Base-by-base conservation (phyloP, 2,329 filamentous ascomycete genomes). In the Alternaria sp. region DNA sequence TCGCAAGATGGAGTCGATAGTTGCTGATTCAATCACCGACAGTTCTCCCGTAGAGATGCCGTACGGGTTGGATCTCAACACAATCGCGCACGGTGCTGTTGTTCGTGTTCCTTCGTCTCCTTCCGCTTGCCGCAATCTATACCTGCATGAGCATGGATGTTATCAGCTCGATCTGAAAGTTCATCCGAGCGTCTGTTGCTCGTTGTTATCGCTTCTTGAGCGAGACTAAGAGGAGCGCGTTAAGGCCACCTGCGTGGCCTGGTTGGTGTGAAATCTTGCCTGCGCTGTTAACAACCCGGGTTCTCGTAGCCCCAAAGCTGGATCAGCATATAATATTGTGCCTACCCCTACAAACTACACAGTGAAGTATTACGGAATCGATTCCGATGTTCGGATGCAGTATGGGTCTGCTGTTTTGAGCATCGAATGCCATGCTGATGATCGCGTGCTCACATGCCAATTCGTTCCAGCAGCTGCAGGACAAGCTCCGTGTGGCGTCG, bases 401-500 rank as follows among this genome's bases (percentile, higher is more conserved):
- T 36, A 36, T 36, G 12, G 6, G 12, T 14, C 14, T 36, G 12
- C 12, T 36, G 32, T 16, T 1, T 14, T 12, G 32, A 36, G 12
- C 32, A 36, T 36, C 32, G 32, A 36, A 36, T 36, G 32, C 32
- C 14, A 36, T 36, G 12, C 14, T 5, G 12, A 14, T 36, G 18
- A 30, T 44, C 39, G 39, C 28, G 30, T 53, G 42, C 41, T 48
- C 20, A 16, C 51, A 54, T 36, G 11, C 30, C 39, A 20, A n/a
- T 26, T 46, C 49, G 42, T 42, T 32, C 16, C 38, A 24, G 14
- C 36, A 32, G 20, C 20, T 32, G 54, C 36, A 49, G 38, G 46
- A 55, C 41, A 56, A 54, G 62, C 62, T 55, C 39, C 28, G 43
- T 36, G 39, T 20, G 28, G 46, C 26, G 41, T 60, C 34, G 48